phyloP scores from a whole-genome alignment of 2,329 filamentous ascomycete species.

The Truncatella angustata region DNA sequence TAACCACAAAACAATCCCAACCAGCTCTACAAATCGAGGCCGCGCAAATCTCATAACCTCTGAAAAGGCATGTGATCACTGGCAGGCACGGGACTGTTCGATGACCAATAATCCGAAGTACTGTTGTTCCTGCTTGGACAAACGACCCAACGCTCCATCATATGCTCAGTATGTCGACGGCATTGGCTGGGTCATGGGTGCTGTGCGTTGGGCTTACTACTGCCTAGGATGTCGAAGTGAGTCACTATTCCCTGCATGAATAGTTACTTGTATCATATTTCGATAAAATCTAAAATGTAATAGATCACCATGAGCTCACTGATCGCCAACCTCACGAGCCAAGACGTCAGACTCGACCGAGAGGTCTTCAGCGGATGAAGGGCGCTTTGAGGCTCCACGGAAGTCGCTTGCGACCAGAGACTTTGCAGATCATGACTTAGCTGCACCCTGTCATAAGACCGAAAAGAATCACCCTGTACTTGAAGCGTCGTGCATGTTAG shows the following conservation, averaged over 20 bases:
- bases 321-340: background rate
- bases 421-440: no score
- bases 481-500: no score
- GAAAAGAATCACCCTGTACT: no score
- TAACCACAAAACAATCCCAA: no score
- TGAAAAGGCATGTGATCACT: background rate
- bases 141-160: conserved; percentile 11
- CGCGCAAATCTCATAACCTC: background rate
- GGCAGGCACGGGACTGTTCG: background rate
- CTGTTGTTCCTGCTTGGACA: conserved; percentile 17
- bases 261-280: background rate
- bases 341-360: no score
- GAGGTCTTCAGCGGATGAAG: no score
- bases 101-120: background rate
- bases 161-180: conserved; percentile 18
- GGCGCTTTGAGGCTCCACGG: no score
- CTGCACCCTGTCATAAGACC: no score
- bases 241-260: background rate
- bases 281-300: background rate
- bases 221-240: conserved; percentile 13
- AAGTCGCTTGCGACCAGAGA: no score
- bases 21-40: background rate
- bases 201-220: conserved; percentile 17
- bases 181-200: conserved; percentile 14
- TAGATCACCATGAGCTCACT: background rate